Percentiles rank a stretch among this genome's conserved stretches.
phyloP scores from a whole-genome alignment of 164 flowering plant genomes.

The Hamamelis virginiana region DNA sequence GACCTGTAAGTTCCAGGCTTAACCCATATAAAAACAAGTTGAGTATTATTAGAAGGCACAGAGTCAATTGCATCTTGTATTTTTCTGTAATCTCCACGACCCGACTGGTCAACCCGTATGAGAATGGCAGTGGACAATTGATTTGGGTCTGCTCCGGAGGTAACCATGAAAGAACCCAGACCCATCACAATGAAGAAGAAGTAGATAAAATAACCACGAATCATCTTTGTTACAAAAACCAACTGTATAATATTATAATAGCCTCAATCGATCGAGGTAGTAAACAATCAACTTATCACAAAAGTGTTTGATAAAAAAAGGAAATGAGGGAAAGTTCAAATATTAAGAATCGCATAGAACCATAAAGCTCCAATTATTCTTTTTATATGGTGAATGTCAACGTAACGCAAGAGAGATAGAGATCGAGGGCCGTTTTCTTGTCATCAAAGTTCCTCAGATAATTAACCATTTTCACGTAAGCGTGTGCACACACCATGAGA shows the following conservation, averaged over 20 bases:
- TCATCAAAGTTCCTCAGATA: neutral
- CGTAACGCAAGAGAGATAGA: too few relatives aligned
- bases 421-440: slow-evolving; percentile 8
- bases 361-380: too few relatives aligned
- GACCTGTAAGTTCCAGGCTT: slow-evolving; percentile 55
- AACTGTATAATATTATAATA: neutral
- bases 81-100: slow-evolving; percentile 48
- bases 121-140: slow-evolving; percentile 39
- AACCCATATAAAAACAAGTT: slow-evolving; percentile 40
- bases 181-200: neutral
- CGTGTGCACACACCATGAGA: neutral
- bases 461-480: neutral
- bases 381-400: neutral
- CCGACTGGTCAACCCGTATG: slow-evolving; percentile 55
- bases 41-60: slow-evolving; percentile 41
- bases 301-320: too few relatives aligned
- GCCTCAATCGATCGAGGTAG: too few relatives aligned
- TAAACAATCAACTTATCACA: too few relatives aligned
- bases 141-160: slow-evolving; percentile 3
- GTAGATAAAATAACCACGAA: neutral
- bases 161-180: slow-evolving; percentile 17
- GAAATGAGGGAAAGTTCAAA: too few relatives aligned
- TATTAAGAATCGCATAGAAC: too few relatives aligned
- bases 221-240: neutral
- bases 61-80: slow-evolving; percentile 64